These are phyloP conservation scores for Athelia sp. DNA, from an alignment of 1,284 basidiomycete genomes.

Conservation along the genomic window DNA sequence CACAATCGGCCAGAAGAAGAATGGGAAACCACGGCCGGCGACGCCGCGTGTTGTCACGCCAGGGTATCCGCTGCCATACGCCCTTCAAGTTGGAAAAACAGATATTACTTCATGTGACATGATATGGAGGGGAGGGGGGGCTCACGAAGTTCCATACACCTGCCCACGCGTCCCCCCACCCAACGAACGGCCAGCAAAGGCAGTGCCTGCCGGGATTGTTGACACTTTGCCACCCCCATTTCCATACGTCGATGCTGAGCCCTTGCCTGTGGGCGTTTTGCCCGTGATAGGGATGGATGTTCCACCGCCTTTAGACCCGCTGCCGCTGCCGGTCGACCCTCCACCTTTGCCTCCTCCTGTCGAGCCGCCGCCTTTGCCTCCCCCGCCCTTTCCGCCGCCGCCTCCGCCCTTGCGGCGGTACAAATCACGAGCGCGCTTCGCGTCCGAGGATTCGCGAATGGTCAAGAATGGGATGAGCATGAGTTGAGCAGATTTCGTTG, in stretches of 20 bases:
- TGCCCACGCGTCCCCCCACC: constrained; percentile 36
- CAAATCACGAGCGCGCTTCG: too few species aligned
- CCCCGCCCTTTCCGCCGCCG: background rate
- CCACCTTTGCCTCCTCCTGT: background rate
- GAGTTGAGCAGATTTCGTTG: too few species aligned
- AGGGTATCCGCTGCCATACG: constrained; percentile 59
- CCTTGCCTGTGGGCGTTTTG: background rate
- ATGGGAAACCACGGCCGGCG: constrained; percentile 43
- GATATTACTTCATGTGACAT: constrained; percentile 9
- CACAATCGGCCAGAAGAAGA: constrained; percentile 54
- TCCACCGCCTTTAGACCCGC: background rate
- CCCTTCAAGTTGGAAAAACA: background rate
- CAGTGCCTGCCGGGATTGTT: constrained; percentile 33
- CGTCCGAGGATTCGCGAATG: background rate
- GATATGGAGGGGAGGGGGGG: too few species aligned
- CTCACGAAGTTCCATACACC: constrained; percentile 34
- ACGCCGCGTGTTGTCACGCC: constrained; percentile 37
- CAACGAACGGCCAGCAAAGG: constrained; percentile 34
- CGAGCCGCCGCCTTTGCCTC: background rate
- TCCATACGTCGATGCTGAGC: constrained; percentile 18
- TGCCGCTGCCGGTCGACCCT: background rate
- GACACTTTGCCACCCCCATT: constrained; percentile 27
- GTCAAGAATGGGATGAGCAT: constrained; percentile 1
- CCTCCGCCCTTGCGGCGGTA: background rate
- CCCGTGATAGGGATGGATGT: background rate